These are phyloP conservation scores for Pilobolus umbonatus DNA, from an alignment of 192 early-diverging fungal species.

Conservation along the genomic window DNA sequence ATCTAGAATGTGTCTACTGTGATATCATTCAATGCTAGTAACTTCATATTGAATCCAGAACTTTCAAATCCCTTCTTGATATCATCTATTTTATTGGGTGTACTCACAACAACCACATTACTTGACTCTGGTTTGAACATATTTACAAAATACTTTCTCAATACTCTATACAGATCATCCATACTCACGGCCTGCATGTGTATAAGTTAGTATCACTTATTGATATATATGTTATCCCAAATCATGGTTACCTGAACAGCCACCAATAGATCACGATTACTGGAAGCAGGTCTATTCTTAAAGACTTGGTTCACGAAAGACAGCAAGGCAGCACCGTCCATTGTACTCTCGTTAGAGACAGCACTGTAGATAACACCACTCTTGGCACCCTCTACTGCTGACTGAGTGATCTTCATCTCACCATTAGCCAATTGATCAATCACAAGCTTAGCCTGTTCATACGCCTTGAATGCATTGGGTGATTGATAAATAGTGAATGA, in stretches of 20 bases:
- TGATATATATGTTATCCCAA: neutral
- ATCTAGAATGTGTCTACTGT: slow-evolving; percentile 1
- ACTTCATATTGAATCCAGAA: slow-evolving; percentile 43
- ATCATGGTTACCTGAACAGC: slow-evolving; percentile 37
- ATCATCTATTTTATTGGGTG: slow-evolving; percentile 48
- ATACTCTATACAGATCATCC: slow-evolving; percentile 42
- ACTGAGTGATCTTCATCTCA: slow-evolving; percentile 40
- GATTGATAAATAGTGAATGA: slow-evolving; percentile 46
- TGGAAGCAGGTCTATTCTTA: slow-evolving; percentile 41
- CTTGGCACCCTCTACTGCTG: slow-evolving; percentile 52
- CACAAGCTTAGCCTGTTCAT: slow-evolving; percentile 45
- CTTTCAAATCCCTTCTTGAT: slow-evolving; percentile 44
- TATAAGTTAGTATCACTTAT: neutral
- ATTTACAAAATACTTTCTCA: slow-evolving; percentile 46
- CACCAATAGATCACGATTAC: slow-evolving; percentile 46
- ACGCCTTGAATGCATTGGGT: slow-evolving; percentile 50
- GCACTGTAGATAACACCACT: slow-evolving; percentile 52
- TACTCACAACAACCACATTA: slow-evolving; percentile 45
- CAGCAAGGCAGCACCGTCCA: slow-evolving; percentile 38
- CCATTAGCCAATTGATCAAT: slow-evolving; percentile 44
- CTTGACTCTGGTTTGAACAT: slow-evolving; percentile 46
- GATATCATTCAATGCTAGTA: slow-evolving; percentile 44
- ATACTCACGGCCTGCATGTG: slow-evolving; percentile 31
- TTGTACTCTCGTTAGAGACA: slow-evolving; percentile 39
- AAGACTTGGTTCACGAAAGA: slow-evolving; percentile 48